Evolutionary conservation across 2,329 filamentous ascomycete genomes (phyloP), one percentile per base, ranked within the genome.

Genomic region (Colletotrichum navitas): DNA sequence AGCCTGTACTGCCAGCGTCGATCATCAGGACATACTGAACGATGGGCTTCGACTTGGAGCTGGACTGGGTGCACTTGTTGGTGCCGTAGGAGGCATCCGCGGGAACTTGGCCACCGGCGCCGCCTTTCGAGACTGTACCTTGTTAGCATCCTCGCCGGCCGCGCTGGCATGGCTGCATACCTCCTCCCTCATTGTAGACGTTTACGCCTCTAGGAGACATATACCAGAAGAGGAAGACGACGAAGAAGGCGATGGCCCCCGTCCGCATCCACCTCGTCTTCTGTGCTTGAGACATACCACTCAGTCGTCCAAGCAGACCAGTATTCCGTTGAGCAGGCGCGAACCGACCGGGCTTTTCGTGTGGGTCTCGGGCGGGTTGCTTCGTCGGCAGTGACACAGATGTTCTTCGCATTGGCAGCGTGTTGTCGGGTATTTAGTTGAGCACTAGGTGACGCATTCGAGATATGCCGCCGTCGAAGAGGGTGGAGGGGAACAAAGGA

Each of bases 11-110:
- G 77, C 96, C 96, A 59, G 96, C 96, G 83, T 99, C 96, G 79
- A 99, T 94, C 96, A 99, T 99, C 78, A 98, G 89, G 73, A 96
- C 97, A 85, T 98, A 99, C 81, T 99, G 96, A 73, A 98, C 92
- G 75, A 99, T 90, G 61, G 96, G 95, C 85, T 98, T 98, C 75
- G 94, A 92, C 78, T 93, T 91, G 77, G 94, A 94, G 84, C 89
- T 91, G 52, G 96, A 94, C 80, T 91, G 93, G 71, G 91, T 90
- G 87, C 96, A 99, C 83, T 90, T 92, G 54, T 89, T 86, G 74
- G 93, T 91, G 75, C 89, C 89, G 77, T 91, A 88, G 11, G 90
- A 89, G 34, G 87, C 85, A 77, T 93, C 90, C 63, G 86, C 81
- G 43, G 88, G 85, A 1, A 80, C 79, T 78, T 91, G 89, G 74